Base-by-base conservation (phyloP, 164 flowering plant genomes). In the Chloranthus sessilifolius region DNA sequence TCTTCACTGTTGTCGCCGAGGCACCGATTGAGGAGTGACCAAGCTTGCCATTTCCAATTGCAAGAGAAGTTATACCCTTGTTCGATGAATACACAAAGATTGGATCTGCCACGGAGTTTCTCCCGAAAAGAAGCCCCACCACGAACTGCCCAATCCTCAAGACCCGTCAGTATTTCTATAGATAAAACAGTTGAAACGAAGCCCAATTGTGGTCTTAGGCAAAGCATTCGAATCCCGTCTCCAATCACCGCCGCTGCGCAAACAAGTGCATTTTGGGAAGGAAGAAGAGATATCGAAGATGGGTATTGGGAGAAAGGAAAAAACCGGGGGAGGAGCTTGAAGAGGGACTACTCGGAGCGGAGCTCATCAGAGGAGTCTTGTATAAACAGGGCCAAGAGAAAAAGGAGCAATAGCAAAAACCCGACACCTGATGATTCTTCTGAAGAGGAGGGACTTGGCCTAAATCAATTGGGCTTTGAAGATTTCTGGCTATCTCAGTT, bases 31-130 rank as follows among this genome's bases (percentile, higher is more conserved):
- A 83, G 88, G 70, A 75, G 85, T 59, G 88, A 90, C 52, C 85
- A 80, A 76, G 81, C 85, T 72, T 84, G 87, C 62, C 83, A 79
- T 74, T 77, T 75, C 47, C 82, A 67, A 46, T 50, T 75, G 41
- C 86, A 36, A 27, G 54, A 19, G 37, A 53, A 41, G 16, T 26
- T 49, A 25, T 16, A n/a, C 36, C 12, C 36, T 12, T 43, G 87
- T 50, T 74, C 95, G 43, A 88, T 88, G 99, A 86, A 69, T 76
- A 84, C 96, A 38, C 95, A 88, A 50, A 81, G 95, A 66, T 64
- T 88, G 73, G 95, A 92, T 58, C 63, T 88, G 49, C 90, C 95
- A 4, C 73, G 91, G 60, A 74, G 67, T 59, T 85, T 88, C 59
- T 43, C 80, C 11, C 66, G 89, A 28, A 82, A 75, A 62, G 97